Conservation (phyloP, 108 stramenopile species). For the Seminavis robusta region DNA sequence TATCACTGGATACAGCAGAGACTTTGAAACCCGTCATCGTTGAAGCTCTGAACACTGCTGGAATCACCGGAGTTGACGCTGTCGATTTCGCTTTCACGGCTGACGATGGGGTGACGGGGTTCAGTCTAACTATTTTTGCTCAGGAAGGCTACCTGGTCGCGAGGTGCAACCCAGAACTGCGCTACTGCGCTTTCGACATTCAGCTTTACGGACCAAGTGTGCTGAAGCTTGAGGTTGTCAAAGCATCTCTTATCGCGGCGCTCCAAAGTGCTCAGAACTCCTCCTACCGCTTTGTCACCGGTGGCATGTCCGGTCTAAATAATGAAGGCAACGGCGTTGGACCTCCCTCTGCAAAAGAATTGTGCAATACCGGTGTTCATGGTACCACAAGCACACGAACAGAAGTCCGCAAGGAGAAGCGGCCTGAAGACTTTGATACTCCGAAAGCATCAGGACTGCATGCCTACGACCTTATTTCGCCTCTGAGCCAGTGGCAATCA, state of each 20-base stretch:
- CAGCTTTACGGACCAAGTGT: constrained; percentile 34
- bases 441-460: neutral
- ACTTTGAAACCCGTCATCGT: neutral
- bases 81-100: constrained; percentile 3
- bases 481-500: constrained; percentile 51
- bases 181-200: constrained; percentile 64
- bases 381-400: neutral
- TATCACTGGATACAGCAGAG: constrained; percentile 1
- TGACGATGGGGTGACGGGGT: neutral
- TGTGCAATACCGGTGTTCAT: neutral
- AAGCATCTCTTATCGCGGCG: constrained; percentile 18
- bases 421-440: neutral
- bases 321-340: constrained; percentile 60
- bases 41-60: constrained; percentile 2
- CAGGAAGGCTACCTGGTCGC: constrained; percentile 59
- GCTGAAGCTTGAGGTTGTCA: constrained; percentile 21
- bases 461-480: constrained; percentile 57
- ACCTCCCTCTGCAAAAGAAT: constrained; percentile 22
- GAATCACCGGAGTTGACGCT: neutral
- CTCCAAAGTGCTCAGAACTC: constrained; percentile 23
- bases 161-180: constrained; percentile 40
- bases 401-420: neutral
- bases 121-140: constrained; percentile 19
- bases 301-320: constrained; percentile 78
- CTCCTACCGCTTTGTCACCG: constrained; percentile 65